Evolutionary conservation across 176 grass and related monocot species (phyloP).

Genomic region (Thinopyrum elongatum): DNA sequence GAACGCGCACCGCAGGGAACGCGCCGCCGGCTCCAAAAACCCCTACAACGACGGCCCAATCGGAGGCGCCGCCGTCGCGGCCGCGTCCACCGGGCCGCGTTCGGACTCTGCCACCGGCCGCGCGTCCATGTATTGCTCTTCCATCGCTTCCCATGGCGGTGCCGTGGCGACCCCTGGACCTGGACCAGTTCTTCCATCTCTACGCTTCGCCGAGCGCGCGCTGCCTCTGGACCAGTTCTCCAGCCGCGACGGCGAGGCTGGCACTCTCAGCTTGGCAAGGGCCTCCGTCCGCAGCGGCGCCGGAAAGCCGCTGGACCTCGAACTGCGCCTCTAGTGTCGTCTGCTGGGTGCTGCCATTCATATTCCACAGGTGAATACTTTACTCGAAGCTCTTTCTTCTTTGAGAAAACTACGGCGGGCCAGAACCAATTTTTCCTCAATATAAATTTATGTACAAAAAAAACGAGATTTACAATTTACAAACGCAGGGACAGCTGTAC

Average conservation of each 20-base stretch:
- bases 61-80: neutral
- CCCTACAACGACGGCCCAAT: neutral
- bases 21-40: slow-evolving; percentile 5
- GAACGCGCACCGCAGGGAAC: slow-evolving; percentile 85
- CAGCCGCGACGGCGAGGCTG: neutral
- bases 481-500: too few relatives aligned
- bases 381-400: too few relatives aligned
- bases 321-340: slow-evolving; percentile 31
- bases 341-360: neutral
- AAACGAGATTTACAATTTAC: too few relatives aligned
- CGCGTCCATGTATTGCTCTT: neutral
- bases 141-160: neutral
- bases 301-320: slow-evolving; percentile 23
- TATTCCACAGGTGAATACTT: too few relatives aligned
- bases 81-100: neutral
- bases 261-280: neutral
- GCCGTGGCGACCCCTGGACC: neutral
- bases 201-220: neutral
- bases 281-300: neutral
- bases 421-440: too few relatives aligned
- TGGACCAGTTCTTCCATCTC: neutral
- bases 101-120: neutral
- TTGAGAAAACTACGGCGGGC: too few relatives aligned
- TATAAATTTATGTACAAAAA: too few relatives aligned
- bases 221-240: neutral